Evolutionary conservation across 78 protist species (phyloP).

Genomic region (Tieghemostelium lacteum): DNA sequence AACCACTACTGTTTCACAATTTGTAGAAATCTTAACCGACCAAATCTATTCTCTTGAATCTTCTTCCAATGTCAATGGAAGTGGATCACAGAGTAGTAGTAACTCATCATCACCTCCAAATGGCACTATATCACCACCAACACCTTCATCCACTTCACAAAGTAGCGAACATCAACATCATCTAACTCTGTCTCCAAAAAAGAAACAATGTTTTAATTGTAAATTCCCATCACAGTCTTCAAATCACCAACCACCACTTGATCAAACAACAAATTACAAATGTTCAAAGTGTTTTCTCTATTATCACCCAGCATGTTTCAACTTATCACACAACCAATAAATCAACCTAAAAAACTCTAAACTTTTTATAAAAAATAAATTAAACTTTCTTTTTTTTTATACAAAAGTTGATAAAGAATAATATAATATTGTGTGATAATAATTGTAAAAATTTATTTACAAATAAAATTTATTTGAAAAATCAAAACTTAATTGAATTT

Average conservation of each 20-base stretch:
- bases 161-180: neutral
- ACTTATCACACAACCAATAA: neutral
- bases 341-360: no score
- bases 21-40: conserved; percentile 57
- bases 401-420: no score
- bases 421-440: no score
- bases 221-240: conserved; percentile 4
- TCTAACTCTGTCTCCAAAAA: neutral
- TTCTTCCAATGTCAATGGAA: neutral
- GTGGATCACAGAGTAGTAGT: neutral
- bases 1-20: conserved; percentile 27
- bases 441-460: no score
- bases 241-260: no score
- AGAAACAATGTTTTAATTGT: conserved; percentile 25
- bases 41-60: conserved; percentile 39
- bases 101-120: neutral
- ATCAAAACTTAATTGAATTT: no score
- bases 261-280: no score
- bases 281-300: conserved; percentile 35
- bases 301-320: conserved; percentile 33
- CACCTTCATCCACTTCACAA: neutral
- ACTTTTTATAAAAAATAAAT: no score
- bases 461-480: no score
- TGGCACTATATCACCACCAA: no score
- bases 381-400: no score